These are phyloP conservation scores for Cyclocybe aegerita DNA, from an alignment of 768 basidiomycete species.

Conservation along the genomic window DNA sequence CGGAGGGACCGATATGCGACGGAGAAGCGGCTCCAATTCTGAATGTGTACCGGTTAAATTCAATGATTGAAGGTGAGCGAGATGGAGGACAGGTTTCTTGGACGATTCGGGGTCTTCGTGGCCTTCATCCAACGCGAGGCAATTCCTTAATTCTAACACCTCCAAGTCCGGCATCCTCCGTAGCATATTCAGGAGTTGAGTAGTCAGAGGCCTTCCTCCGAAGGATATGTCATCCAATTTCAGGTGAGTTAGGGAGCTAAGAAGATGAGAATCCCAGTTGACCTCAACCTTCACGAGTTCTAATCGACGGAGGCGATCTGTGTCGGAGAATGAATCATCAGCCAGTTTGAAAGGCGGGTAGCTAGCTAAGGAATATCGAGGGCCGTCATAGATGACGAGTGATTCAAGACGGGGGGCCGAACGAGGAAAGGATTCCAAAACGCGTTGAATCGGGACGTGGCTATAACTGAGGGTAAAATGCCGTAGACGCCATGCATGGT, in stretches of 20 bases:
- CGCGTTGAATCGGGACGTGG: neutral
- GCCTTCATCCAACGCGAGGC: neutral
- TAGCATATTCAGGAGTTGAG: slow-evolving; percentile 32
- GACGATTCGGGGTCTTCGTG: neutral
- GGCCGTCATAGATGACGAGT: slow-evolving; percentile 20
- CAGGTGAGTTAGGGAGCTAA: slow-evolving; percentile 36
- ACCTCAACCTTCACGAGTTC: slow-evolving; percentile 33
- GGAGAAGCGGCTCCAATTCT: slow-evolving; percentile 3
- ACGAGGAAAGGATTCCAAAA: slow-evolving; percentile 2
- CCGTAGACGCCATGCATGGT: neutral
- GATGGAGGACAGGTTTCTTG: neutral
- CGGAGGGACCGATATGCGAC: neutral
- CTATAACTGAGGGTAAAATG: neutral
- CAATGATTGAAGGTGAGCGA: slow-evolving; percentile 1
- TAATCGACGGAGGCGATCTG: slow-evolving; percentile 28
- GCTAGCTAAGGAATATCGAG: slow-evolving; percentile 26
- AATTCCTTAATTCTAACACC: slow-evolving; percentile 1
- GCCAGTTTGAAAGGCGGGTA: slow-evolving; percentile 19
- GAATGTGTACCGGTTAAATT: neutral
- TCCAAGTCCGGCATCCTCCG: slow-evolving; percentile 25
- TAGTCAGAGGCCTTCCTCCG: slow-evolving; percentile 25
- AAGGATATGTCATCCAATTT: slow-evolving; percentile 28
- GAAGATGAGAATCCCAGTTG: slow-evolving; percentile 33
- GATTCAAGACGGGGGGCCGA: slow-evolving; percentile 14
- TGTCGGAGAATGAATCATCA: neutral